Evolutionary conservation across 345 rosid species (phyloP), one percentile per base, ranked within the genome.

Genomic region (Lepidium aucheri): DNA sequence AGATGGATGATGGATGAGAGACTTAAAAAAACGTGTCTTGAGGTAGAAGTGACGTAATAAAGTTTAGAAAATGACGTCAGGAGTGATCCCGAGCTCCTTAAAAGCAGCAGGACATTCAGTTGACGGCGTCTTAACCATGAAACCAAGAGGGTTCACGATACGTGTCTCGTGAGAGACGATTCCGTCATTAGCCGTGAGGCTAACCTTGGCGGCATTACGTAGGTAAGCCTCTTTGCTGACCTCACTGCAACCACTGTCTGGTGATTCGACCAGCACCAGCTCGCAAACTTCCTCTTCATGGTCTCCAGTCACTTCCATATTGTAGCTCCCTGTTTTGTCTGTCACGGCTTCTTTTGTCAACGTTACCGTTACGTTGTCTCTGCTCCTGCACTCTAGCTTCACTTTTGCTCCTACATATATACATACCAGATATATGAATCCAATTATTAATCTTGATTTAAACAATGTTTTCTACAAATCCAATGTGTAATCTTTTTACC

Each of bases 261-360:
- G 72, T 39, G 91, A 83, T 47, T 78, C 18, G 11, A 74, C 28
- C 0, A 79, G 78, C 8, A 65, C 15, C 26, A 81, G 58, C 72
- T 84, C 87, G 39, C 89, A 82, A 4, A 84, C 30, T n/a, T 85
- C 95, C 32, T 84, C 87, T 71, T 82, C 87, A 11, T 78, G 95
- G 38, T 87, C 87, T 11, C 88, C 84, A 1, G 73, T 75, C 20
- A 85, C 84, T 9, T 56, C 52, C 56, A 83, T 69, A 36, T 3
- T 39, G 82, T 82, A 87, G 57, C 45, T 69, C 1, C 91, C 91
- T 6, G 62, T 0, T 6, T 24, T 49, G 40, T 83, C 79, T 0
- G 87, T 79, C 15, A 13, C 56, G 1, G 81, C 86, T 10, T 83
- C 84, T 1, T 70, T 55, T 3, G 67, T 46, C 68, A 65, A 70